A percentile compares a stretch with the other conserved stretches of the same genome.
These are phyloP conservation scores for Fusarium xyrophilum DNA, from an alignment of 2,329 filamentous ascomycete genomes.

Conservation along the genomic window DNA sequence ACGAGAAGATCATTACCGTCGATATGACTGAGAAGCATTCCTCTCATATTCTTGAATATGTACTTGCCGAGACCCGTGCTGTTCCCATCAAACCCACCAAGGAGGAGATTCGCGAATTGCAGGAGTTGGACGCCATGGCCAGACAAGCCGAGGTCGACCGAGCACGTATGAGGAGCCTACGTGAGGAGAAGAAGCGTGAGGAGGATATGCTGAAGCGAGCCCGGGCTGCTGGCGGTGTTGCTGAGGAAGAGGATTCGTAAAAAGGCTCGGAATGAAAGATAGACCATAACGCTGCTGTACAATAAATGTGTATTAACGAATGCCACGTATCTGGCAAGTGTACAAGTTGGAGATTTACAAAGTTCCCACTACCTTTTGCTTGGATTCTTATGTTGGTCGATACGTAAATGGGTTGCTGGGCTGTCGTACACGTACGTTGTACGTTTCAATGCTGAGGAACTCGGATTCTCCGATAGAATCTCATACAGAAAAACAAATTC, in stretches of 20 bases:
- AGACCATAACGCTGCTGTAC: constrained; percentile 37
- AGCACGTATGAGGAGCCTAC: constrained; percentile 57
- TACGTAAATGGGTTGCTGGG: neutral
- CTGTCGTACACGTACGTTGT: neutral
- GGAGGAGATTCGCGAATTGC: constrained; percentile 66
- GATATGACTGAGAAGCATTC: constrained; percentile 70
- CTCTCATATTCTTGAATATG: constrained; percentile 66
- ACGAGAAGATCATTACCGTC: constrained; percentile 61
- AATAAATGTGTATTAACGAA: constrained; percentile 43
- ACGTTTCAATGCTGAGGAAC: neutral
- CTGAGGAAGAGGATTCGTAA: constrained; percentile 45
- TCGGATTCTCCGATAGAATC: neutral
- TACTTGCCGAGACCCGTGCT: constrained; percentile 70
- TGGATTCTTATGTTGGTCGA: neutral
- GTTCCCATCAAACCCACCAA: constrained; percentile 61
- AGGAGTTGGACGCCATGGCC: constrained; percentile 61
- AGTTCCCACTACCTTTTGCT: constrained; percentile 12
- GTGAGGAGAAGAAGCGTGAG: constrained; percentile 67
- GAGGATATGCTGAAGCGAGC: constrained; percentile 57
- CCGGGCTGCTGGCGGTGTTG: constrained; percentile 49
- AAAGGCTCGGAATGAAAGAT: neutral
- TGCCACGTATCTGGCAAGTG: constrained; percentile 38
- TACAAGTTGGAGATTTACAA: constrained; percentile 39
- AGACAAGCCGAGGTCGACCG: constrained; percentile 62
- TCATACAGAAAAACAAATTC: neutral